Evolutionary conservation across 1,284 basidiomycete species (phyloP).

Genomic region (Apiotrichum gamsii): DNA sequence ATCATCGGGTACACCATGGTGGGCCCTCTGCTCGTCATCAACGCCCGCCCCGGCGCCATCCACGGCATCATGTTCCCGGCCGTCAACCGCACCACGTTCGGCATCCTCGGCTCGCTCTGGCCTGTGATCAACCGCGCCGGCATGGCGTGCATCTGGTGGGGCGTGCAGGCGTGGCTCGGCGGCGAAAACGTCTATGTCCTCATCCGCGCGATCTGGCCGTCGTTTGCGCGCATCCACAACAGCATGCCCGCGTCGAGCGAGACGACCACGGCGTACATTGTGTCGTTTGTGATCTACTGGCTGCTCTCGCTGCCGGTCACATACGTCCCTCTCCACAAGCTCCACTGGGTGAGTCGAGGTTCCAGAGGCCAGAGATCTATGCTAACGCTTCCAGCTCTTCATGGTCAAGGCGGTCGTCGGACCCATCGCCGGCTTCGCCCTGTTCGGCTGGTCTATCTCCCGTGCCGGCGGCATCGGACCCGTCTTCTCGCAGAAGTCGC

Average conservation of each 20-base stretch:
- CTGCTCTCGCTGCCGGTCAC: slow-evolving; percentile 69
- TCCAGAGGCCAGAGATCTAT: too few species aligned
- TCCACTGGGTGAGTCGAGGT: slow-evolving; percentile 71
- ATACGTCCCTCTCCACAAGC: slow-evolving; percentile 73
- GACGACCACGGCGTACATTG: slow-evolving; percentile 40
- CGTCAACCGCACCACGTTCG: slow-evolving; percentile 67
- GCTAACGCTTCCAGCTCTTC: too few species aligned
- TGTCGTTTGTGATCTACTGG: slow-evolving; percentile 84
- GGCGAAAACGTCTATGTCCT: slow-evolving; percentile 63
- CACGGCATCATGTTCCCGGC: slow-evolving; percentile 72
- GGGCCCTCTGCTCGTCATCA: slow-evolving; percentile 68
- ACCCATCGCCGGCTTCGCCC: slow-evolving; percentile 62
- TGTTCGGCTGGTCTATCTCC: slow-evolving; percentile 74
- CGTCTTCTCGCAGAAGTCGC: slow-evolving; percentile 63
- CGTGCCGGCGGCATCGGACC: slow-evolving; percentile 74
- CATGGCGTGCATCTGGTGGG: slow-evolving; percentile 62
- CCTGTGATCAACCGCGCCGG: slow-evolving; percentile 16
- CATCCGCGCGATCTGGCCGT: slow-evolving; percentile 66
- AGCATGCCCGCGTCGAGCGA: slow-evolving; percentile 59
- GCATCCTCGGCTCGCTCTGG: slow-evolving; percentile 59
- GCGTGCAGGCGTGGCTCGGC: slow-evolving; percentile 73
- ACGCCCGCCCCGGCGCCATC: slow-evolving; percentile 63
- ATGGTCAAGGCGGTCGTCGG: slow-evolving; percentile 66
- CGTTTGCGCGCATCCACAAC: slow-evolving; percentile 64
- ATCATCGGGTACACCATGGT: slow-evolving; percentile 69